Evolutionary conservation across 148 eudicot genomes (phyloP), one percentile per base, ranked within the genome.

Genomic region (Rhododendron henanense): DNA sequence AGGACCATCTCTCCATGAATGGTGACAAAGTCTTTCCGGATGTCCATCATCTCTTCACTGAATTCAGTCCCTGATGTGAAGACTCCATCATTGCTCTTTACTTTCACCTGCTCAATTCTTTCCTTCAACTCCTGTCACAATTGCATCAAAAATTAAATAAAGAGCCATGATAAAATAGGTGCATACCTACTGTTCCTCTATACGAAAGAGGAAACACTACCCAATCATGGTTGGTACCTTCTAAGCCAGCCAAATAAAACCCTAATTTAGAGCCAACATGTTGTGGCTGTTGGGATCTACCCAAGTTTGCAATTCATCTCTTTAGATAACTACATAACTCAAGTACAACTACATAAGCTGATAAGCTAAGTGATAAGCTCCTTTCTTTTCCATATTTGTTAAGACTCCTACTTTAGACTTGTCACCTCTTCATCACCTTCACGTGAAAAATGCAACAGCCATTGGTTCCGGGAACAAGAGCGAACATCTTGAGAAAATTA

Each of bases 1-100:
- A 96, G 98, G 88, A 95, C 98, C 98, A 96, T 96, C 86, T 96
- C 98, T 74, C 98, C 99, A 84, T 96, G 99, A 81, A 96, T 96
- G 57, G 96, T 86, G 82, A 96, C 99, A 87, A 94, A 95, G 84
- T 94, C 97, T 86, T 90, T 95, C 73, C 95, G 97, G 53, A 96
- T 94, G 65, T 93, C 93, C 98, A 95, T 95, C 94, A 95, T 90
- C 86, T 95, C 97, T 81, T 93, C 93, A 82, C 95, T 93, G 85
- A 94, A 95, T 85, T 94, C 97, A 84, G 87, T 87, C 85, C 89
- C 94, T 33, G 96, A 93, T 65, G 95, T 87, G 57, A 95, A 85
- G 77, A 87, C 88, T 87, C 94, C 95, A 85, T 94, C 90, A 63
- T 81, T 87, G 65, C 92, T 87, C 55, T 89, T 89, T 86, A 92